Conservation (phyloP, 768 basidiomycete genomes). For the Gloeopeniophorella convolvens region DNA sequence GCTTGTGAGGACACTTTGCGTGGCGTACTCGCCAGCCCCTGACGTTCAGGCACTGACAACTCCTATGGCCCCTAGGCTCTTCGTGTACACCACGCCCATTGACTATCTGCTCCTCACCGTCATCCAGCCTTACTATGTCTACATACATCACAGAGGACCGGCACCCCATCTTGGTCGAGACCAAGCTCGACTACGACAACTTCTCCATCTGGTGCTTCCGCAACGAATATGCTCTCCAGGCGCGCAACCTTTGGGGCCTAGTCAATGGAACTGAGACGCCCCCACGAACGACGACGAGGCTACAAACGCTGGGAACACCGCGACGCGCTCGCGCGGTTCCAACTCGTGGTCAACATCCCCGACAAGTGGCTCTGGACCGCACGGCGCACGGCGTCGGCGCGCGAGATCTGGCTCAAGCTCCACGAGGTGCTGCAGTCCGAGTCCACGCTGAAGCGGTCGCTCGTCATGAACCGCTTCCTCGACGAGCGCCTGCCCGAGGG, state of each 20-base stretch:
- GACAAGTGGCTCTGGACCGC: conserved; percentile 14
- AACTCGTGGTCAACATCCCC: conserved; percentile 7
- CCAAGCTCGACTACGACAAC: conserved; percentile 17
- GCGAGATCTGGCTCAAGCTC: conserved; percentile 7
- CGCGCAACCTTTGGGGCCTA: conserved; percentile 12
- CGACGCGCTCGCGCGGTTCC: conserved; percentile 12
- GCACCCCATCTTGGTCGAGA: conserved; percentile 14
- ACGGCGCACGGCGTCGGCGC: not conserved
- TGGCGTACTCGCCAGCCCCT: too few relatives aligned
- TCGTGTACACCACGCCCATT: too few relatives aligned
- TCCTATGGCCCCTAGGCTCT: too few relatives aligned
- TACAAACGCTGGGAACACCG: conserved; percentile 12
- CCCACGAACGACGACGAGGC: not conserved
- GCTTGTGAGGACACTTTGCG: too few relatives aligned
- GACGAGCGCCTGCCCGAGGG: conserved; percentile 1
- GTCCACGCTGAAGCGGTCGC: conserved; percentile 10
- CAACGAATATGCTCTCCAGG: not conserved
- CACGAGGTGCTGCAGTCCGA: conserved; percentile 11
- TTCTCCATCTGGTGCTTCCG: conserved; percentile 11
- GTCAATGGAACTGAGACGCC: conserved; percentile 9
- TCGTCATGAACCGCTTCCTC: conserved; percentile 10
- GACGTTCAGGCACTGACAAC: too few relatives aligned
- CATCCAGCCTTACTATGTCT: too few relatives aligned
- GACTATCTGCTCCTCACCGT: too few relatives aligned
- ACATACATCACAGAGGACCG: too few relatives aligned